Evolutionary conservation across 306 rosid species (phyloP).

Genomic region (Glycyrrhiza uralensis): DNA sequence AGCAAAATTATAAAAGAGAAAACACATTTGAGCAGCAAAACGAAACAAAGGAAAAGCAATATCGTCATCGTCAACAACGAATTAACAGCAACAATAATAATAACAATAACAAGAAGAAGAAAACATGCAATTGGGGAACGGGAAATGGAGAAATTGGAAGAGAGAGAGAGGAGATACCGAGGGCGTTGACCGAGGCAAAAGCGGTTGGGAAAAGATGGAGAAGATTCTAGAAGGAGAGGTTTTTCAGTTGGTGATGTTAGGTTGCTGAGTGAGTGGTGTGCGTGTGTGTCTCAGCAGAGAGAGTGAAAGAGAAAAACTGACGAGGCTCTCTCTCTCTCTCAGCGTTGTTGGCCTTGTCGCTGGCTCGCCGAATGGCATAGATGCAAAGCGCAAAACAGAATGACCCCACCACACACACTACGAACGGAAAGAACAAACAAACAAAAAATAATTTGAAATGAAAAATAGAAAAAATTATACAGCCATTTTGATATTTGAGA

Average conservation of each 20-base stretch:
- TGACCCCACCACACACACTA: too few relatives aligned
- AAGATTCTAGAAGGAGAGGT: conserved; percentile 1
- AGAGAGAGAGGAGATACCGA: conserved; percentile 4
- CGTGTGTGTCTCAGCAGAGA: background rate
- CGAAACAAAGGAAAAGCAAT: background rate
- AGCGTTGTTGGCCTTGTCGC: background rate
- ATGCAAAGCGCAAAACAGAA: too few relatives aligned
- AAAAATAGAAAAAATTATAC: too few relatives aligned
- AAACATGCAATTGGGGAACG: background rate
- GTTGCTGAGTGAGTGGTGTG: background rate
- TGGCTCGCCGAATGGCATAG: too few relatives aligned
- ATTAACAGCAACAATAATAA: background rate
- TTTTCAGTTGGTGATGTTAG: background rate
- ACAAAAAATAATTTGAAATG: too few relatives aligned
- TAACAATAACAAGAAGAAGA: background rate
- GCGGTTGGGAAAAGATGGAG: background rate
- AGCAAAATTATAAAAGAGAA: background rate
- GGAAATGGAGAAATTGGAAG: background rate
- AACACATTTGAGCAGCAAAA: background rate
- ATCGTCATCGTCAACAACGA: background rate
- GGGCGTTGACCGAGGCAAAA: background rate
- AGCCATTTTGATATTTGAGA: too few relatives aligned
- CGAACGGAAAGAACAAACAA: too few relatives aligned
- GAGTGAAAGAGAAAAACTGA: too few relatives aligned
- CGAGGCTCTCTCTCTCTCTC: too few relatives aligned